Base-by-base conservation (phyloP, 2,329 filamentous ascomycete genomes). In the Zymoseptoria crescenta region DNA sequence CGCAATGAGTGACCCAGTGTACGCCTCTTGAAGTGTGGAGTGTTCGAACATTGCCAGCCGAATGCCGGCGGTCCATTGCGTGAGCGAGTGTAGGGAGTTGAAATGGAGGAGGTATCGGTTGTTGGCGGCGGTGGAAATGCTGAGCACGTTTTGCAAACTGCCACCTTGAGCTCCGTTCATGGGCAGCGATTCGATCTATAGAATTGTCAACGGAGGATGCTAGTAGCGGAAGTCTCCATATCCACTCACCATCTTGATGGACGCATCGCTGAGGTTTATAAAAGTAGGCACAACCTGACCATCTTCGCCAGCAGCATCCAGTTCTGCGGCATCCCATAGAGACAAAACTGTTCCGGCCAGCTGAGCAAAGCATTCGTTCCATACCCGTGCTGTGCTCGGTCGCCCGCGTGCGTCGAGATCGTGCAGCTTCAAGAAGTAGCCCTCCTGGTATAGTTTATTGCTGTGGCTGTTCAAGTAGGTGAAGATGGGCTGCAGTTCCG, bases 71-170 rank as follows among this genome's bases (percentile, higher is more conserved):
- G 94, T 96, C 94, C 94, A 99, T 75, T 97, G 92, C 2, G 92
- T 87, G 57, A 99, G 79, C 0, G 93, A 96, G 70, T 96, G 89
- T 65, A 93, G 85, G 0, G 93, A 96, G 74, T 95, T 96, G 77
- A 99, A 99, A 74, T 97, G 94, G 45, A 99, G 81, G 1, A 99
- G 80, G 72, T 96, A 97, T 65, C 94, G 87, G 73, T 99, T 99
- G 70, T 91, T 89, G 53, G 92, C 94, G 20, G 94, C 94, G 8
- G 94, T 99, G 5, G 91, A 97, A 60, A 99, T 85, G 74, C 92
- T 96, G 54, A 99, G 83, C 49, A 99, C 93, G 68, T 99, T 96
- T 71, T 96, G 90, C 56, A 99, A 79, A 16, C 89, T 88, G 67
- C 92, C 87, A 68, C 91, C 88, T 56, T 85, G 84, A 48, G 79